Evolutionary conservation across 2,329 filamentous ascomycete species (phyloP), one percentile per base, ranked within the genome.

Genomic region (Diplodia intermedia): DNA sequence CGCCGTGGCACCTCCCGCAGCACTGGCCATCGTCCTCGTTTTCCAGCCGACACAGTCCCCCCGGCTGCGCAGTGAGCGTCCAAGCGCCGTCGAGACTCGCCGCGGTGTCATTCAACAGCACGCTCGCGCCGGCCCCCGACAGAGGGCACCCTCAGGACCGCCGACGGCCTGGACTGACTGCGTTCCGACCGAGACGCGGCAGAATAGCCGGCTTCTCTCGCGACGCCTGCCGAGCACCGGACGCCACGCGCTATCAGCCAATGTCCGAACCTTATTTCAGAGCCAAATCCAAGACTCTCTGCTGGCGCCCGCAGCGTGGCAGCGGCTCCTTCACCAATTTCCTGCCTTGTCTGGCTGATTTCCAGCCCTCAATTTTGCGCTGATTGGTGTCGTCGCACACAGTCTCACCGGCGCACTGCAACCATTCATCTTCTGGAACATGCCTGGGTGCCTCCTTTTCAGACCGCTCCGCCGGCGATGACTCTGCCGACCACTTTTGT

Each of bases 181-280:
- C 36, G 36, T 47, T 36, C 43, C 36, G 36, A 20, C 31, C 31
- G 31, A 60, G 23, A 12, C 7, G 40, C 26, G 36, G 43, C 57
- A 47, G 38, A 63, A 52, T 63, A 52, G 60, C 43, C 43, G n/a
- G 18, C 11, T 20, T 7, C 8, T 15, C 12, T 47, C 43, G 18
- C 43, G 43, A 47, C 43, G n/a, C n/a, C 47, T 50, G 47, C 60
- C 47, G 47, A 43, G 9, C 36, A 8, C 43, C 60, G 60, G 60
- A 11, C 29, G 43, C 29, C 52, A 31, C 52, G 50, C 26, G 40
- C 56, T 36, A 61, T 61, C 40, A 61, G 57, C 57, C 57, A 61
- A 61, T 61, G 57, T 49, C 57, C 57, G 57, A 61, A 61, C 57
- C 57, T 61, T 61, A 61, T 31, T 61, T 33, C 57, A 61, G 57